Percentiles rank a stretch among this genome's conserved stretches.
These are phyloP conservation scores for Citrullus colocynthis DNA, from an alignment of 306 rosid genomes.

Conservation along the genomic window DNA sequence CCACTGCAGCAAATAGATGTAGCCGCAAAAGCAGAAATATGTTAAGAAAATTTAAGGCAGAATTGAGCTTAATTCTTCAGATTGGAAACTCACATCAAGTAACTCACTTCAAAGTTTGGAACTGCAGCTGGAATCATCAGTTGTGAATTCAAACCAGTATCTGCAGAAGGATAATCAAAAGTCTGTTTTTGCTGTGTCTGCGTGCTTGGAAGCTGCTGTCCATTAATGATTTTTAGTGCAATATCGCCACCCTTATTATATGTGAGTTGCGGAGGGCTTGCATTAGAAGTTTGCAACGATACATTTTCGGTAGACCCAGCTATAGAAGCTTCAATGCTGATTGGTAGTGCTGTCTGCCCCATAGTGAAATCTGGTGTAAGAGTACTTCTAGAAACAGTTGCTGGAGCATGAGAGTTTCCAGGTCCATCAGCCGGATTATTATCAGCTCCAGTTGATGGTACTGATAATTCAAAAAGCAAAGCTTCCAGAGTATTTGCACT, in stretches of 20 bases:
- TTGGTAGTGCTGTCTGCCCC: conserved; percentile 13
- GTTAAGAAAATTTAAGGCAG: conserved; percentile 7
- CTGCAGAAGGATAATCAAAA: conserved; percentile 3
- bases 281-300: conserved; percentile 21
- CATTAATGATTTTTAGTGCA: conserved; percentile 9
- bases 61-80: neutral
- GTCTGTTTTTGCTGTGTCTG: conserved; percentile 23
- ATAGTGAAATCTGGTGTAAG: conserved; percentile 17
- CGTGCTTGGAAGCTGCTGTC: conserved; percentile 15
- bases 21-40: neutral
- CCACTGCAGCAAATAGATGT: conserved; percentile 21
- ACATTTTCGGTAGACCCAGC: conserved; percentile 14
- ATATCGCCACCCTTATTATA: neutral
- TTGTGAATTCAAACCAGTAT: conserved; percentile 17
- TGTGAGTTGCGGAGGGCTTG: conserved; percentile 12
- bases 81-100: neutral
- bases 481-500: conserved; percentile 28
- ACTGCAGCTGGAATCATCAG: conserved; percentile 6
- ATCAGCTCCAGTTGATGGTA: conserved; percentile 20
- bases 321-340: conserved; percentile 14
- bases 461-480: conserved; percentile 45
- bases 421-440: conserved; percentile 14
- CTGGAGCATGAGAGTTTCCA: conserved; percentile 10
- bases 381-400: conserved; percentile 11
- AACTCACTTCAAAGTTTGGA: conserved; percentile 38